phyloP scores from a whole-genome alignment of 306 rosid genomes.

The Lathyrus oleraceus region DNA sequence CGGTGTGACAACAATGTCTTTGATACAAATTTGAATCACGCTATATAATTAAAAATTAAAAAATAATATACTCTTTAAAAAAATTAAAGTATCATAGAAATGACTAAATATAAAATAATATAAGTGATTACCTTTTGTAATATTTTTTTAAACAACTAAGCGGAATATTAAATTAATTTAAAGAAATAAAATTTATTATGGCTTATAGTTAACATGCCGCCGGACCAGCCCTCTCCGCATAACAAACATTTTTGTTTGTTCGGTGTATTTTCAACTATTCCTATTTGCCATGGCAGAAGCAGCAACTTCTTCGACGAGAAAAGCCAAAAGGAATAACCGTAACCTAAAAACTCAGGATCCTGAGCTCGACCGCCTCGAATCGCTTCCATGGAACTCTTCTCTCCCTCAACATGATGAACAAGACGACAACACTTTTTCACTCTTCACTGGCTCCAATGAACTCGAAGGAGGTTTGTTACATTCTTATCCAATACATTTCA shows the following conservation, averaged over 20 bases:
- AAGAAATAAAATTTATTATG: no score
- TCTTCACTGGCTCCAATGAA: conserved; percentile 63
- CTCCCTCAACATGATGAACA: conserved; percentile 39
- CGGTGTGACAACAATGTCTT: no score
- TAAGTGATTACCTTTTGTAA: no score
- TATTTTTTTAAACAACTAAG: no score
- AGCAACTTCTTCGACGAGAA: conserved; percentile 30
- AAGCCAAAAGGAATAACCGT: conserved; percentile 47
- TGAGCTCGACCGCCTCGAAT: conserved; percentile 59
- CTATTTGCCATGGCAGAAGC: conserved; percentile 37
- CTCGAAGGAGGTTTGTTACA: conserved; percentile 83
- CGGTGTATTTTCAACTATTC: not conserved
- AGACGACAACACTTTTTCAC: conserved; percentile 50
- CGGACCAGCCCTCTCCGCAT: no score
- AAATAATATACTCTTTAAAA: no score
- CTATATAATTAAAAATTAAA: no score
- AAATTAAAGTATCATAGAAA: no score
- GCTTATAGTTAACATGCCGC: no score
- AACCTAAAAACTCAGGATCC: conserved; percentile 33
- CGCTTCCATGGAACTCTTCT: conserved; percentile 69
- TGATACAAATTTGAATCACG: no score
- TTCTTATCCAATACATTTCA: not conserved
- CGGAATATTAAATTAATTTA: no score
- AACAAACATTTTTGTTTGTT: not conserved
- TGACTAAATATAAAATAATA: no score